phyloP scores from a whole-genome alignment of 176 grass and related monocot genomes.

The Aegilops umbellulata region DNA sequence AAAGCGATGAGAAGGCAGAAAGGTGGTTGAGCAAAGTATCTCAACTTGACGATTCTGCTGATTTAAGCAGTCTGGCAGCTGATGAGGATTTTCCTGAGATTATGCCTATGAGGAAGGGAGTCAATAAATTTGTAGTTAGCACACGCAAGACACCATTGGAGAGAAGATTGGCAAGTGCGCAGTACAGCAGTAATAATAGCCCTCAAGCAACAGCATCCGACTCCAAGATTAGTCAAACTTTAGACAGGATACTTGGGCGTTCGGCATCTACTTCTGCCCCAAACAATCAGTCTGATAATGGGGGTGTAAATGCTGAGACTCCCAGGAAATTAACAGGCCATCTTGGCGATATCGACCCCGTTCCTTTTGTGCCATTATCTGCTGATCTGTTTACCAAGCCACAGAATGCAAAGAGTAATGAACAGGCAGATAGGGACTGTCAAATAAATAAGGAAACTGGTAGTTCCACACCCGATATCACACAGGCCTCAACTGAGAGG shows the following conservation, averaged over 20 bases:
- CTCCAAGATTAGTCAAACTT: slow-evolving; percentile 68
- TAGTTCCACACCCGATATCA: neutral
- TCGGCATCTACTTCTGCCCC: slow-evolving; percentile 27
- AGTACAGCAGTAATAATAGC: slow-evolving; percentile 30
- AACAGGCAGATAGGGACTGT: slow-evolving; percentile 9
- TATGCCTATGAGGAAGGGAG: slow-evolving; percentile 72
- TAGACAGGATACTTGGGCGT: slow-evolving; percentile 85
- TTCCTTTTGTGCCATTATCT: slow-evolving; percentile 77
- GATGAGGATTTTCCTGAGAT: slow-evolving; percentile 84
- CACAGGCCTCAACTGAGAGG: slow-evolving; percentile 13
- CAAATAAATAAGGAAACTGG: slow-evolving; percentile 12
- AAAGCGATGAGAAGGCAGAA: slow-evolving; percentile 72
- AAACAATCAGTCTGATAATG: slow-evolving; percentile 26
- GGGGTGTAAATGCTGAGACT: slow-evolving; percentile 19
- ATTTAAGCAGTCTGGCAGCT: slow-evolving; percentile 54
- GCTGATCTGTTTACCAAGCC: slow-evolving; percentile 70
- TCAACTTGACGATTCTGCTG: slow-evolving; percentile 54
- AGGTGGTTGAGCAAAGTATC: slow-evolving; percentile 84
- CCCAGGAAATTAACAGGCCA: slow-evolving; percentile 37
- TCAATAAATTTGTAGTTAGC: slow-evolving; percentile 79
- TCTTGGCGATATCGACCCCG: slow-evolving; percentile 39
- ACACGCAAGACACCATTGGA: slow-evolving; percentile 65
- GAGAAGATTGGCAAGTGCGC: slow-evolving; percentile 58
- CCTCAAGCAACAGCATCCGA: slow-evolving; percentile 24
- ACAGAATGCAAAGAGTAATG: slow-evolving; percentile 31